Conservation (phyloP, 768 basidiomycete genomes). For the Porphyrellus cyaneotinctus region DNA sequence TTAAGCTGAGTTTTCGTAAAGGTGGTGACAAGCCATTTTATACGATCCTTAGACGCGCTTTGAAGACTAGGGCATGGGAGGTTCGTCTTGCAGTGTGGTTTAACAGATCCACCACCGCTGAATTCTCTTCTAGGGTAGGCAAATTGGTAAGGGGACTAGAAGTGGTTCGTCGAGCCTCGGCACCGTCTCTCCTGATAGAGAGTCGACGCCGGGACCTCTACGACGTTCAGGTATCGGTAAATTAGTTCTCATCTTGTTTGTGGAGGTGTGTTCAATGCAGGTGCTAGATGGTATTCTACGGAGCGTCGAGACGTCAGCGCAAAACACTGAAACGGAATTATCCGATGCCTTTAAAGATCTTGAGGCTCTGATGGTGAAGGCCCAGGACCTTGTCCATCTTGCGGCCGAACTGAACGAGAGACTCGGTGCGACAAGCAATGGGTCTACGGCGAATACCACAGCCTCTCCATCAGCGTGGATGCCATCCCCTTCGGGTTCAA, state of each 20-base stretch:
- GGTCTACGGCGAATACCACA: slow-evolving; percentile 2
- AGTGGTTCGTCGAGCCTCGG: slow-evolving; percentile 23
- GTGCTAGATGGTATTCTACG: slow-evolving; percentile 74
- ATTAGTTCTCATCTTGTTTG: background rate
- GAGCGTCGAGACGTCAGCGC: slow-evolving; percentile 63
- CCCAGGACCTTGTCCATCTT: slow-evolving; percentile 87
- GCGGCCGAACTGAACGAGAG: slow-evolving; percentile 86
- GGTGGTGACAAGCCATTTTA: slow-evolving; percentile 89
- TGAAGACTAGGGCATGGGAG: slow-evolving; percentile 77
- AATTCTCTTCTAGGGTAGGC: slow-evolving; percentile 25
- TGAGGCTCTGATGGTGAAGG: slow-evolving; percentile 86
- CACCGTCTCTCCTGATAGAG: slow-evolving; percentile 13
- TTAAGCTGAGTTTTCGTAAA: slow-evolving; percentile 87
- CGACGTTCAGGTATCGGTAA: slow-evolving; percentile 31
- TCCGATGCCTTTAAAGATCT: slow-evolving; percentile 79
- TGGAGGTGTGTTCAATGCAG: slow-evolving; percentile 5
- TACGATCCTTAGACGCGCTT: slow-evolving; percentile 61
- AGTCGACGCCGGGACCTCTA: slow-evolving; percentile 11
- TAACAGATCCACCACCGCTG: background rate
- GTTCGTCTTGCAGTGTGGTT: slow-evolving; percentile 28
- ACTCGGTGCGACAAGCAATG: slow-evolving; percentile 46
- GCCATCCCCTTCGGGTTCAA: slow-evolving; percentile 18
- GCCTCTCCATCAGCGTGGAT: slow-evolving; percentile 14
- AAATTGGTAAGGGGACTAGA: slow-evolving; percentile 21
- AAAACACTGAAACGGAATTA: slow-evolving; percentile 61